phyloP scores from a whole-genome alignment of 352 stramenopile species.

The Blastocystis hominis region DNA sequence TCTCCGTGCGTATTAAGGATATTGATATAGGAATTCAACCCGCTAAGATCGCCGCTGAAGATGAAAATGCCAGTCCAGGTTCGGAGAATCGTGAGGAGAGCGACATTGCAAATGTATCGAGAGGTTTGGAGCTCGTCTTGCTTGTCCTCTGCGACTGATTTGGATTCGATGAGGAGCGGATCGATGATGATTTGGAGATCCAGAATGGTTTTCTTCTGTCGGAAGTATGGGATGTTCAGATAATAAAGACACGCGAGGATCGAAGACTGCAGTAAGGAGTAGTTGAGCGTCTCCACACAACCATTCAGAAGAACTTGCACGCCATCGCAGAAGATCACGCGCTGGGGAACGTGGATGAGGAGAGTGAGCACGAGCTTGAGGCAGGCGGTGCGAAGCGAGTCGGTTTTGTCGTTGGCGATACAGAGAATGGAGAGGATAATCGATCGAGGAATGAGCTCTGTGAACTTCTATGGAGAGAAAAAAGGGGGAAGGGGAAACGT shows the following conservation, averaged over 20 bases:
- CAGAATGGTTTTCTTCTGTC: conserved; percentile 57
- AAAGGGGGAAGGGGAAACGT: neutral
- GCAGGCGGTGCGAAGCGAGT: conserved; percentile 17
- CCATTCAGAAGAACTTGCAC: conserved; percentile 35
- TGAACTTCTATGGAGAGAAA: neutral
- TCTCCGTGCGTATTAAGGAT: conserved; percentile 27
- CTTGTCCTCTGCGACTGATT: neutral
- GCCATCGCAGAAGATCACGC: conserved; percentile 34
- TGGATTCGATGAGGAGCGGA: conserved; percentile 21
- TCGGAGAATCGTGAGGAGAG: conserved; percentile 29
- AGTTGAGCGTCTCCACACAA: conserved; percentile 39
- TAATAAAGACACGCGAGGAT: conserved; percentile 20
- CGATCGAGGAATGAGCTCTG: conserved; percentile 44
- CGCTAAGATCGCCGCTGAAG: conserved; percentile 36
- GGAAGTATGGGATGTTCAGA: conserved; percentile 1
- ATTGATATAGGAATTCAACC: conserved; percentile 47
- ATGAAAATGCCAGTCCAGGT: conserved; percentile 47
- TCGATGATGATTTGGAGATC: conserved; percentile 39
- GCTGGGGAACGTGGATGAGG: conserved; percentile 16
- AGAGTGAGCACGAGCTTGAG: conserved; percentile 10
- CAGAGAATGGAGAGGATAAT: conserved; percentile 54
- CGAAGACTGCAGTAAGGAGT: neutral
- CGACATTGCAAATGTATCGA: conserved; percentile 34
- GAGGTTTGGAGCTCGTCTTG: neutral
- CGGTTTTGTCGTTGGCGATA: conserved; percentile 19